Percentiles rank a stretch among this genome's conserved stretches.
Evolutionary conservation across 164 flowering plant species (phyloP).

Genomic region (Magnolia sinica): DNA sequence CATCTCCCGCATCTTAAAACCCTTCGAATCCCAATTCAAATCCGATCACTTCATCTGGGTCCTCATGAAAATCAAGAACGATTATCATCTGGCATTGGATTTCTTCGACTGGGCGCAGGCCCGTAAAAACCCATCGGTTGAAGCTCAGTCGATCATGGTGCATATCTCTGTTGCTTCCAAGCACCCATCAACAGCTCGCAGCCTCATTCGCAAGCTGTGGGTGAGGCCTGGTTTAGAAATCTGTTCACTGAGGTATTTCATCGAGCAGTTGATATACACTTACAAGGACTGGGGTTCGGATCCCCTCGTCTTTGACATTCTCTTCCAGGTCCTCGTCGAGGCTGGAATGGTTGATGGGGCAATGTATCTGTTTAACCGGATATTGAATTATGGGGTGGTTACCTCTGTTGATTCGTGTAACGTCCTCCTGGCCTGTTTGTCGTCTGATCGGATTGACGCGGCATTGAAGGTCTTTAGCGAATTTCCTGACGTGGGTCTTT

Average conservation of each 20-base stretch:
- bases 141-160: constrained; percentile 24
- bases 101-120: constrained; percentile 28
- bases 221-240: constrained; percentile 8
- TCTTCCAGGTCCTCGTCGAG: constrained; percentile 26
- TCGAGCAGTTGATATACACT: constrained; percentile 30
- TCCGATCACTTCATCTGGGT: constrained; percentile 29
- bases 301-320: constrained; percentile 27
- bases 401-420: constrained; percentile 31
- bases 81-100: constrained; percentile 17
- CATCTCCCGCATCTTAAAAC: constrained; percentile 21
- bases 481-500: constrained; percentile 22
- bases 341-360: constrained; percentile 23
- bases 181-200: constrained; percentile 17
- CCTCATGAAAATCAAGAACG: constrained; percentile 20
- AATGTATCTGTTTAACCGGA: constrained; percentile 20
- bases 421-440: constrained; percentile 19
- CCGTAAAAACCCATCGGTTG: constrained; percentile 18
- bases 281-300: constrained; percentile 35
- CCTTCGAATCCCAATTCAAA: constrained; percentile 25
- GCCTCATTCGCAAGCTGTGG: constrained; percentile 18
- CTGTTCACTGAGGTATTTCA: constrained; percentile 16
- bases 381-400: constrained; percentile 31
- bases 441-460: constrained; percentile 9
- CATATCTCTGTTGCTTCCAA: constrained; percentile 25
- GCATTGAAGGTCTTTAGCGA: constrained; percentile 18